phyloP scores from a whole-genome alignment of 2,329 filamentous ascomycete genomes.

The Arthrobotrys pseudoclavata region DNA sequence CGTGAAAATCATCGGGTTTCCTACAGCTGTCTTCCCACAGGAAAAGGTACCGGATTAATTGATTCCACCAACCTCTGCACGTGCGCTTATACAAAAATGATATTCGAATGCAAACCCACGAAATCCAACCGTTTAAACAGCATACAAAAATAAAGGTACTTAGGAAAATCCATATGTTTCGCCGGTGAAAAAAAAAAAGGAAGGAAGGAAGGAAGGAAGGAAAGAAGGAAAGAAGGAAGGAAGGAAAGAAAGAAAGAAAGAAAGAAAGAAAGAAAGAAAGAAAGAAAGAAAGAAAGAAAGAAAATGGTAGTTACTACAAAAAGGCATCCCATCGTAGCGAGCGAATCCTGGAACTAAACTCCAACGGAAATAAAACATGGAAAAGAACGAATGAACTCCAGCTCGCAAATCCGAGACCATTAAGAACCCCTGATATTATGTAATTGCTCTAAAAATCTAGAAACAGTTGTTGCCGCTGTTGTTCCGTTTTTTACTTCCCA shows the following conservation, averaged over 20 bases:
- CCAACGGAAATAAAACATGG: slow-evolving; percentile 2
- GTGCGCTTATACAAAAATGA: neutral
- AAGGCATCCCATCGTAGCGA: slow-evolving; percentile 15
- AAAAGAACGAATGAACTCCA: slow-evolving; percentile 31
- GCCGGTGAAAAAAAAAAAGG: neutral
- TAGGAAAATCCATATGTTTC: neutral
- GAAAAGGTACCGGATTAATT: neutral
- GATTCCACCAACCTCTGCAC: neutral
- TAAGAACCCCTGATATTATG: neutral
- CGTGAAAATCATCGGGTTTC: neutral
- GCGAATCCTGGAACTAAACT: slow-evolving; percentile 8
- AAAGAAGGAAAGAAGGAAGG: too few species aligned
- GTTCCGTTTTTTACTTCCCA: slow-evolving; percentile 1
- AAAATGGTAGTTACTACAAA: neutral
- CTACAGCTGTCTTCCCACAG: neutral
- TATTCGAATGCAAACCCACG: neutral
- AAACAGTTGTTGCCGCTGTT: neutral
- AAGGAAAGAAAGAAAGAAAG: neutral
- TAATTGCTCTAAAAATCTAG: slow-evolving; percentile 16
- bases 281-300: slow-evolving; percentile 4
- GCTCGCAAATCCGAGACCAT: neutral
- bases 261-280: neutral
- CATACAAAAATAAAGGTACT: neutral
- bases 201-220: neutral
- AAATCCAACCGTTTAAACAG: neutral